Conservation (phyloP, 2,329 filamentous ascomycete genomes). For the Lachnellula arida region DNA sequence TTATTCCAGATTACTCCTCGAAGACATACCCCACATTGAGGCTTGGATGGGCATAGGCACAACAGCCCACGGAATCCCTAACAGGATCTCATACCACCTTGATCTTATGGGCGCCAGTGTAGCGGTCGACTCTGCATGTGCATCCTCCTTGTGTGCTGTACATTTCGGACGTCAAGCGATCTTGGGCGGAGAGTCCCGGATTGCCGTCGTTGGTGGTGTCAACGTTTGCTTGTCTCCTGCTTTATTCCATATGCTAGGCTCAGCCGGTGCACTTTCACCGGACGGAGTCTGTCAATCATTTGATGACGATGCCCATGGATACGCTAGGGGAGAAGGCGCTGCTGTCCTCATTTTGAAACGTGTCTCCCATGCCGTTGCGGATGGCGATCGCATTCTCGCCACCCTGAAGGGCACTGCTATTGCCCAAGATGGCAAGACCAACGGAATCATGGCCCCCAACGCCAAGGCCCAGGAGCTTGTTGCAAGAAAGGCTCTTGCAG, state of each 20-base stretch:
- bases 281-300: slow-evolving; percentile 43
- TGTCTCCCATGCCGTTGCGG: slow-evolving; percentile 50
- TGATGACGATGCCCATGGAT: slow-evolving; percentile 55
- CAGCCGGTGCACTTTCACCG: slow-evolving; percentile 29
- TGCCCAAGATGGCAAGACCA: slow-evolving; percentile 52
- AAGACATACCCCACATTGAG: slow-evolving; percentile 35
- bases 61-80: slow-evolving; percentile 34
- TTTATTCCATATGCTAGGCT: slow-evolving; percentile 2
- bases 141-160: slow-evolving; percentile 36
- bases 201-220: slow-evolving; percentile 26
- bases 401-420: slow-evolving; percentile 48
- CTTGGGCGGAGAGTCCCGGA: slow-evolving; percentile 18
- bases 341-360: slow-evolving; percentile 56
- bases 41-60: slow-evolving; percentile 39
- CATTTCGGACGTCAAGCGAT: slow-evolving; percentile 26
- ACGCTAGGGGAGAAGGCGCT: slow-evolving; percentile 58
- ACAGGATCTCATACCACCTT: slow-evolving; percentile 36
- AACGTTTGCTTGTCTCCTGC: slow-evolving; percentile 5
- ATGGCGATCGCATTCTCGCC: slow-evolving; percentile 53
- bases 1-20: slow-evolving; percentile 34
- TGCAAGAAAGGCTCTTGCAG: slow-evolving; percentile 7
- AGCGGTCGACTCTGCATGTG: slow-evolving; percentile 43
- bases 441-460: slow-evolving; percentile 51
- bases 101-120: slow-evolving; percentile 36
- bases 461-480: slow-evolving; percentile 36